Evolutionary conservation across 257 asterid species (phyloP).

Genomic region (Nicotiana attenuata): DNA sequence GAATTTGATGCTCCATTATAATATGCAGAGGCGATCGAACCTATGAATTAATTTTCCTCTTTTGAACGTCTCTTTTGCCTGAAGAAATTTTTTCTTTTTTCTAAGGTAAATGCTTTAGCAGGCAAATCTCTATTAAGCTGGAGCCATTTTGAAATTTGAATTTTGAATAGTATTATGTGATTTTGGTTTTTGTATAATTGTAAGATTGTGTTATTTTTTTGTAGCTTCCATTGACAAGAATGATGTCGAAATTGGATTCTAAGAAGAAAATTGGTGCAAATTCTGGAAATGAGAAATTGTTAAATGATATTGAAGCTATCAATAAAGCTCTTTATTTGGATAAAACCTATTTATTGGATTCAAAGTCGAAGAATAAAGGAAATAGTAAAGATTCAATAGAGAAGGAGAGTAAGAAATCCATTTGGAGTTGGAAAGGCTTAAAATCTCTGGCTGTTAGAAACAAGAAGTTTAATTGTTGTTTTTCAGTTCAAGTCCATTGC

Average conservation of each 20-base stretch:
- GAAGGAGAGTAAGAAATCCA: slow-evolving; percentile 63
- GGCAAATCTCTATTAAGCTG: background rate
- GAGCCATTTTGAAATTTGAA: background rate
- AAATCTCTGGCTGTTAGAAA: slow-evolving; percentile 69
- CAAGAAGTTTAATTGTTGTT: slow-evolving; percentile 61
- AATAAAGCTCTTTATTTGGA: slow-evolving; percentile 48
- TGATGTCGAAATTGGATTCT: slow-evolving; percentile 53
- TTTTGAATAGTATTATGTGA: background rate
- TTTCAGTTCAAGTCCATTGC: slow-evolving; percentile 75
- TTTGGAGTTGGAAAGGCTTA: slow-evolving; percentile 91
- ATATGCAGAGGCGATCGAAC: background rate
- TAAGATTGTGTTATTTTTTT: slow-evolving; percentile 1
- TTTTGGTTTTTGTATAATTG: background rate
- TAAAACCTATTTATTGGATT: slow-evolving; percentile 43
- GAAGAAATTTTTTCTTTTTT: background rate
- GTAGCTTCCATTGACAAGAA: slow-evolving; percentile 14
- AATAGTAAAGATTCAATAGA: slow-evolving; percentile 44
- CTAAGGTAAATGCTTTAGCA: background rate
- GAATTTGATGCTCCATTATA: background rate
- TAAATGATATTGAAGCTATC: slow-evolving; percentile 66
- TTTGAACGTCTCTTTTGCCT: background rate
- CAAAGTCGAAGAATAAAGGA: slow-evolving; percentile 44
- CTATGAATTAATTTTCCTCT: background rate
- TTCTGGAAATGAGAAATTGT: slow-evolving; percentile 56
- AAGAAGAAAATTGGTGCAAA: slow-evolving; percentile 52